Conservation (phyloP, 768 basidiomycete species). For the Suillus lakei region DNA sequence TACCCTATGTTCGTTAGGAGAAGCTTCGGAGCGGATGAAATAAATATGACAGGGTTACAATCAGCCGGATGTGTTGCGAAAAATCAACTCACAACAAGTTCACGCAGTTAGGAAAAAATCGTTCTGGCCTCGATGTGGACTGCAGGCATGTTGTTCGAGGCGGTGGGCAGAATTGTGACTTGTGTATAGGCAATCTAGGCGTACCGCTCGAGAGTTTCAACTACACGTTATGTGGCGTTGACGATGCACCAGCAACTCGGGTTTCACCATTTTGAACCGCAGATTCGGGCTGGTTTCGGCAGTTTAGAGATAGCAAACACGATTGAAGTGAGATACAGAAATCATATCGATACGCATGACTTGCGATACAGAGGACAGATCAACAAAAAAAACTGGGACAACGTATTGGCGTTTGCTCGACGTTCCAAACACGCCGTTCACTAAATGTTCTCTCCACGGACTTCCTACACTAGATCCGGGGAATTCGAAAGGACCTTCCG, state of each 20-base stretch:
- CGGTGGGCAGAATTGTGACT: no score
- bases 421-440: slow-evolving; percentile 48
- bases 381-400: neutral
- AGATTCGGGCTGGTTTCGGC: neutral
- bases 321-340: neutral
- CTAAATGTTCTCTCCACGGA: slow-evolving; percentile 52
- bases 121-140: no score
- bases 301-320: neutral
- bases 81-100: no score
- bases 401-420: neutral
- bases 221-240: neutral
- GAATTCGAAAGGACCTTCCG: slow-evolving; percentile 54
- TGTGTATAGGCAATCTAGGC: no score
- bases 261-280: neutral
- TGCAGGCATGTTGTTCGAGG: no score
- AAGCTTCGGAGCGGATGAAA: no score
- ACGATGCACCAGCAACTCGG: neutral
- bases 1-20: neutral
- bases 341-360: neutral
- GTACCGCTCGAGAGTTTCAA: no score
- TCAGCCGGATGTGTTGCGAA: no score
- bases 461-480: slow-evolving; percentile 26
- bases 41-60: no score
- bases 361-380: neutral
- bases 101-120: no score